Conservation (phyloP, 192 early-diverging fungal species). For the Linnemannia schmuckeri region DNA sequence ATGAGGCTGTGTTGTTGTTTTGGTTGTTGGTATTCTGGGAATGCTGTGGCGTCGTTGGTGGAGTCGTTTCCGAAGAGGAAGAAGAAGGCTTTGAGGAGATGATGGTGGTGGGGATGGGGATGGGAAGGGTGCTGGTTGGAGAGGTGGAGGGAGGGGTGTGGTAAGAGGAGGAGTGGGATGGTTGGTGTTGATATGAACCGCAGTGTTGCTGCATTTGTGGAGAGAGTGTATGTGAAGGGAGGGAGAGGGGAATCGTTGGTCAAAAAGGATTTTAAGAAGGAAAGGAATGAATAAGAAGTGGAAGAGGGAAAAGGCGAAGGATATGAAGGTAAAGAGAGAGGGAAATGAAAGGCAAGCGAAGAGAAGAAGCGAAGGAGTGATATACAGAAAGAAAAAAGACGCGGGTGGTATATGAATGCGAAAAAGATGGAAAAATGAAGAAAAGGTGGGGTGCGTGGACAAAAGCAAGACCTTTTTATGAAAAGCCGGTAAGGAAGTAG, state of each 20-base stretch:
- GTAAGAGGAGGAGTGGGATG: slow-evolving; percentile 2
- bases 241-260: not conserved
- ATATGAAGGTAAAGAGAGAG: not conserved
- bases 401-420: too few relatives aligned
- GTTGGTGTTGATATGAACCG: not conserved
- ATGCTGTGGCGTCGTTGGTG: not conserved
- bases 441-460: not conserved
- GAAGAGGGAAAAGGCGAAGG: not conserved
- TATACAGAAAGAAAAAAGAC: not conserved
- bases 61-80: not conserved
- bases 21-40: not conserved
- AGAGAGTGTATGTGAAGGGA: not conserved
- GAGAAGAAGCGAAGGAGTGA: not conserved
- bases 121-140: not conserved
- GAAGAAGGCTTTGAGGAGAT: not conserved
- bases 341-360: not conserved
- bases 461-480: slow-evolving; percentile 2
- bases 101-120: not conserved
- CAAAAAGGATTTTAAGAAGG: not conserved
- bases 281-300: not conserved
- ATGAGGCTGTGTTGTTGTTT: not conserved
- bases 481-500: not conserved
- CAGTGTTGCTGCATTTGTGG: not conserved
- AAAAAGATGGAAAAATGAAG: not conserved
- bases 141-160: not conserved